A percentile compares a stretch with the other conserved stretches of the same genome.
phyloP scores from a whole-genome alignment of 129 eudicot species.

The Lactuca sativa region DNA sequence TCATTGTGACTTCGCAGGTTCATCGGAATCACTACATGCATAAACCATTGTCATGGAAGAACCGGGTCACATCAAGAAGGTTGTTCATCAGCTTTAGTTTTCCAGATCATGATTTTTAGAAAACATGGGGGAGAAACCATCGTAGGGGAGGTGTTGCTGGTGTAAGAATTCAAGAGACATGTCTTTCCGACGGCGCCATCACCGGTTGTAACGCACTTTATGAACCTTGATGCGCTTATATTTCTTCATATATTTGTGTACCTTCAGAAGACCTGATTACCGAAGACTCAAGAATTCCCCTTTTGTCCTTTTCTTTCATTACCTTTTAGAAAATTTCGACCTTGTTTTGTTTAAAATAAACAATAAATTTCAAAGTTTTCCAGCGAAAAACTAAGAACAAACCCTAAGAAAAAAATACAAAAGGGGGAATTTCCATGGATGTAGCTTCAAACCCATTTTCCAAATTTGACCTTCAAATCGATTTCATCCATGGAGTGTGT shows the following conservation, averaged over 20 bases:
- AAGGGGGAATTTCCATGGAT: constrained; percentile 9
- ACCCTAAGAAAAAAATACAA: constrained; percentile 30
- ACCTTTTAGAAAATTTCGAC: constrained; percentile 18
- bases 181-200: constrained; percentile 99
- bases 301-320: not conserved
- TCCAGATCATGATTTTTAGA: too few relatives aligned
- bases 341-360: not conserved
- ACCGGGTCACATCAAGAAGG: too few relatives aligned
- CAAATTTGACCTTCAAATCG: too few relatives aligned
- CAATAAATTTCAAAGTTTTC: not conserved
- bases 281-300: constrained; percentile 8
- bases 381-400: constrained; percentile 25
- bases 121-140: constrained; percentile 26
- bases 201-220: constrained; percentile 94
- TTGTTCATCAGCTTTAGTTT: too few relatives aligned
- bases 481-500: too few relatives aligned
- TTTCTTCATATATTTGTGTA: constrained; percentile 57
- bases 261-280: constrained; percentile 57
- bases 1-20: too few relatives aligned
- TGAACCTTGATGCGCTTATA: constrained; percentile 95
- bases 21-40: too few relatives aligned
- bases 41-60: too few relatives aligned
- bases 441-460: too few relatives aligned
- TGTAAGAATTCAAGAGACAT: constrained; percentile 90
- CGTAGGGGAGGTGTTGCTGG: constrained; percentile 99